Base-by-base conservation (phyloP, 192 early-diverging fungal genomes). In the Rhizophagus sp. region DNA sequence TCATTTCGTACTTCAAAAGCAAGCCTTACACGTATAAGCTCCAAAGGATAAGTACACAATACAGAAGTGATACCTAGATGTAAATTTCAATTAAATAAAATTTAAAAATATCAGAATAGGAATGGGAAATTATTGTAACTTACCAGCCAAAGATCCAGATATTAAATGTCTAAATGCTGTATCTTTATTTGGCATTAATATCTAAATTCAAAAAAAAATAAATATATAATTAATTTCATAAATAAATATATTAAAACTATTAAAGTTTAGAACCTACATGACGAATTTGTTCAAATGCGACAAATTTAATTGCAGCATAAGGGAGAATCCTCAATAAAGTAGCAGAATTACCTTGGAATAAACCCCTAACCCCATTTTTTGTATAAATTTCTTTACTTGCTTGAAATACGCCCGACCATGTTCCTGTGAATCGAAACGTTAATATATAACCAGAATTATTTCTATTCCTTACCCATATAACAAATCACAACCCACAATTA, bases 241-340 rank as follows among this genome's bases (percentile, higher is more conserved):
- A 5, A 41, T 41, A 41, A 41, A 41, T 41, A 8, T 41, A 8
- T 8, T 41, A 41, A 41, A 41, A 41, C 39, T 41, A 41, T 41
- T 41, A 41, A 41, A 41, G 7, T 5, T 76, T 47, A 27, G 19
- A 22, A 68, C 88, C 79, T 86, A 88, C 87, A 63, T 85, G 77
- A 77, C 89, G 88, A 77, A 91, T 93, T 84, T 99, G 97, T 87
- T 99, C 98, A 83, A 95, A 97, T 10, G 92, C 92, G 90, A 97
- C 96, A 81, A 97, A 99, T 83, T 98, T 98, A 83, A 99, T 94
- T 11, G 96, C 95, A 0, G 96, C 95, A 81, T 98, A 99, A 5
- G 98, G 98, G 83, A 98, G 98, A 77, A 99, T 97, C 36, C 98
- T 87, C 2, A 97, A 86, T 5, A 99, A 85, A 41, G 97, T 97